Evolutionary conservation across 1,284 basidiomycete genomes (phyloP), one percentile per base, ranked within the genome.

Genomic region (Cerrena zonata): DNA sequence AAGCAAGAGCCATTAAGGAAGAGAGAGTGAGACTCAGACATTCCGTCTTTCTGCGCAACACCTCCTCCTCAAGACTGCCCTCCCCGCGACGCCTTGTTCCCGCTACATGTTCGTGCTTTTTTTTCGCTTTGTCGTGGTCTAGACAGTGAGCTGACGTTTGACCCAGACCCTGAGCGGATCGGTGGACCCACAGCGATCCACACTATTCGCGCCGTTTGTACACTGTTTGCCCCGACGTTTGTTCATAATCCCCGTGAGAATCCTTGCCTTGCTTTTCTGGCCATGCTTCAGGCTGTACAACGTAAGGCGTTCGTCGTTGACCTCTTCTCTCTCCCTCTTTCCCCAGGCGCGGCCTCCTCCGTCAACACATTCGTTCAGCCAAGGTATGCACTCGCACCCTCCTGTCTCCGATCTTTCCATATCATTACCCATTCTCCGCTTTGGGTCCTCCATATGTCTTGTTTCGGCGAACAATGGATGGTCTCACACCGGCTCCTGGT

Each of bases 311-410:
- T 46, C 30, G 47, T 56, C 50, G 58, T 62, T 64, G 56, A 64
- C 60, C 49, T 54, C 40, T 51, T 58, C 60, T 54, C 55, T 43
- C 58, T 57, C 57, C 60, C 43, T 22, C 27, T 39, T 19, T 60
- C 49, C 56, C 64, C 69, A 82, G 80, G 80, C 71, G 75, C 82
- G 80, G 79, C 81, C 79, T 80, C 80, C 81, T 84, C 79, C 80
- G 79, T 73, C 64, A 65, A 67, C 63, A 77, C 80, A 69, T 64
- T 85, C 82, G 56, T 80, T 83, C 62, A 58, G 58, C 67, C 24
- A 45, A 77, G 76, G 82, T 80, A 57, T 52, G 66, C 64, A 5
- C 18, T 19, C 19, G n/a, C 24, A 43, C 47, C 41, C 43, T 27
- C 39, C 34, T 39, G 34, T 5, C 38, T 30, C 19, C 46, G 21